Base-by-base conservation (phyloP, 495 filamentous ascomycete genomes). In the Thozetella sp. region DNA sequence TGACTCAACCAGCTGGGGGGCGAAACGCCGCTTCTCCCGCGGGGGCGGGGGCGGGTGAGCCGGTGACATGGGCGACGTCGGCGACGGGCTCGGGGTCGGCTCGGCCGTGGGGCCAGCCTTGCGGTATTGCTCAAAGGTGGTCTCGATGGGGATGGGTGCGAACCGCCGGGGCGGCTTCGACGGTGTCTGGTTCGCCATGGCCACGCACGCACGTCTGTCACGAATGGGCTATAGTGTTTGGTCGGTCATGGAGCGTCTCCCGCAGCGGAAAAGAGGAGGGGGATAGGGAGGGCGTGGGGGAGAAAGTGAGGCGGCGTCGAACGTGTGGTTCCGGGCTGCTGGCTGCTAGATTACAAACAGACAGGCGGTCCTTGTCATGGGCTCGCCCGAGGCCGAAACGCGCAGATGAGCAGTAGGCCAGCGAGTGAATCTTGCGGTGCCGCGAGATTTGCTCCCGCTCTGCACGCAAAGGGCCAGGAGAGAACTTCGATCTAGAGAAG, bases 1-100 rank as follows among this genome's bases (percentile, higher is more conserved):
- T n/a, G 86, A 90, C 68, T 91, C 88, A 51, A 90, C 82, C 3
- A 88, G 80, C 63, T 92, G 83, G 1, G 87, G 86, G 6, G 83
- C 75, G 62, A 91, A 88, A 51, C 77, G 79, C 25, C 81, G 74
- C 59, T 70, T 76, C 15, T 70, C 69, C 6, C 61, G 65, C 11
- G 67, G 64, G 12, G 67, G 70, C 19, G 68, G 75, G 1, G 61
- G 54, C 50, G 60, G 58, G 25, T n/a, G n/a, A n/a, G n/a, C n/a
- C n/a, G 72, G 68, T 2, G 67, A 69, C 13, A n/a, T n/a, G n/a
- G 69, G 65, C 15, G 71, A 69, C 25, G 74, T 70, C n/a, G 78
- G 77, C 13, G 81, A 83, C 2, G 80, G 77, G 53, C 81, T 79
- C 22, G 82, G 78, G 4, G 83, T 83, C 17, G 73, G 76, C 66